These are phyloP conservation scores for Mycena polygramma DNA, from an alignment of 768 basidiomycete genomes.

Conservation along the genomic window DNA sequence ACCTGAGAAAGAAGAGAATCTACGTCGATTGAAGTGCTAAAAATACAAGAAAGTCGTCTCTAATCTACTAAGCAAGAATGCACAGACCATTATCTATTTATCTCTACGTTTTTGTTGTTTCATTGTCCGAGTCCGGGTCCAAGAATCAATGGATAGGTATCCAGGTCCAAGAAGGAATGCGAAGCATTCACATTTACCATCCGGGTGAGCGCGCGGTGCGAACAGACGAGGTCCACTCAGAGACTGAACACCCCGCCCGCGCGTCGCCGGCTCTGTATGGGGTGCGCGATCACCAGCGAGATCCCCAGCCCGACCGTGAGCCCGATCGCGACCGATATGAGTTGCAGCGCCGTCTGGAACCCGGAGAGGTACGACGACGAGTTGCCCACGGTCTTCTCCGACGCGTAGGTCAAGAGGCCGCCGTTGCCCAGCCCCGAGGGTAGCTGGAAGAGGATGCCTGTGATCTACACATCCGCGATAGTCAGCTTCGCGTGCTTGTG, in stretches of 20 bases:
- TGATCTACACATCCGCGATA: slow-evolving; percentile 57
- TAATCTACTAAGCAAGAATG: too few relatives aligned
- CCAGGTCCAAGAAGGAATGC: neutral
- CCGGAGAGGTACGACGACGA: slow-evolving; percentile 73
- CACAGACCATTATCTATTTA: neutral
- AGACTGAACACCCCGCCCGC: slow-evolving; percentile 73
- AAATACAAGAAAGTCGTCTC: too few relatives aligned
- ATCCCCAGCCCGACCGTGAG: slow-evolving; percentile 84
- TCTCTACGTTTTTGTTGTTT: slow-evolving; percentile 7
- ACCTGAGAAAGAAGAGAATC: too few relatives aligned
- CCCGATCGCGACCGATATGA: slow-evolving; percentile 83
- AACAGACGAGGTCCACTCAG: neutral
- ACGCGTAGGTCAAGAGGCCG: slow-evolving; percentile 81
- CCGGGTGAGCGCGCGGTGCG: too few relatives aligned
- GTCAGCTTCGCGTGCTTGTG: neutral
- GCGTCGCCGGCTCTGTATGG: slow-evolving; percentile 68
- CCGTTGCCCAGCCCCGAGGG: slow-evolving; percentile 86
- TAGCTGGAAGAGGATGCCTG: slow-evolving; percentile 87
- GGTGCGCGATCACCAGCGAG: slow-evolving; percentile 75
- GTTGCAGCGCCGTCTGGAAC: slow-evolving; percentile 81
- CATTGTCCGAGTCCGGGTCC: slow-evolving; percentile 3
- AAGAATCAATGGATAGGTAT: neutral
- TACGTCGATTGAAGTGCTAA: too few relatives aligned
- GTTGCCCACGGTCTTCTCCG: slow-evolving; percentile 64
- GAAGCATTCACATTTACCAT: too few relatives aligned